Percentiles rank a stretch among this genome's conserved stretches.
These are phyloP conservation scores for Panicum hallii DNA, from an alignment of 202 grass and related monocot species.

Conservation along the genomic window DNA sequence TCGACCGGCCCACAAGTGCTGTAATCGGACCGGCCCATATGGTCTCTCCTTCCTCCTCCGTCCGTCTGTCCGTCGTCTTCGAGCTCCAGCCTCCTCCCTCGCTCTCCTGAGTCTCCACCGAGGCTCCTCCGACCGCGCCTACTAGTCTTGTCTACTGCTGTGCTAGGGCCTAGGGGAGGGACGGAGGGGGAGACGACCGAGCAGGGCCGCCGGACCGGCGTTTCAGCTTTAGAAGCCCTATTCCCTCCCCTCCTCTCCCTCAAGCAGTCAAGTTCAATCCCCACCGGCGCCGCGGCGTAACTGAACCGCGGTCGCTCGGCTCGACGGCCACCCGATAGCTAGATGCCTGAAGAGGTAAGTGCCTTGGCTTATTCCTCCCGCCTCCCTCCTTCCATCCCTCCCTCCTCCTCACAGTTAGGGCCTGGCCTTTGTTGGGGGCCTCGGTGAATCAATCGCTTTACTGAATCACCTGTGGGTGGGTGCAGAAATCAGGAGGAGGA, in stretches of 20 bases:
- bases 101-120: background rate
- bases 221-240: background rate
- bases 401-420: background rate
- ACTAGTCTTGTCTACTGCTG: background rate
- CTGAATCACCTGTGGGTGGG: background rate
- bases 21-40: background rate
- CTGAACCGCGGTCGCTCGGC: background rate
- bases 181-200: background rate
- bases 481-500: slow-evolving; percentile 1
- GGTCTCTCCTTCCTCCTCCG: background rate
- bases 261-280: background rate
- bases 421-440: background rate
- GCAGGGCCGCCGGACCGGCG: background rate
- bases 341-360: slow-evolving; percentile 41
- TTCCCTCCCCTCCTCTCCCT: background rate
- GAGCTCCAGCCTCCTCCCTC: background rate
- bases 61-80: background rate
- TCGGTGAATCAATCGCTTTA: background rate
- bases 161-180: background rate
- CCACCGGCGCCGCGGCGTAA: background rate
- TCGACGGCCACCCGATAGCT: background rate
- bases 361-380: background rate
- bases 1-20: background rate
- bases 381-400: background rate
- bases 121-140: background rate